Percentiles rank a stretch among this genome's conserved stretches.
phyloP scores from a whole-genome alignment of 306 rosid genomes.

The Prinsepia uniflora region DNA sequence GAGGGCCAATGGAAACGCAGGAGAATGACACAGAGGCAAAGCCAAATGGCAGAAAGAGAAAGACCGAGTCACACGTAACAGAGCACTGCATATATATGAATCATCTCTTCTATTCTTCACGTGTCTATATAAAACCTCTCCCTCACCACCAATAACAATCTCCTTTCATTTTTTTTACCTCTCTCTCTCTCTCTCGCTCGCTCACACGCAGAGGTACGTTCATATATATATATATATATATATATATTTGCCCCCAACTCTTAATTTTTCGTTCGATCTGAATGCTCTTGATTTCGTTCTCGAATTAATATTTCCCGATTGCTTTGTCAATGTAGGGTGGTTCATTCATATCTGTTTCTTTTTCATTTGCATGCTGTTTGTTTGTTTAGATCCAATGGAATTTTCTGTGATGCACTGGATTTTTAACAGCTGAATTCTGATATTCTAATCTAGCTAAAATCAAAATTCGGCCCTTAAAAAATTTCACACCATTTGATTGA shows the following conservation, averaged over 20 bases:
- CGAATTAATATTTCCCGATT: background rate
- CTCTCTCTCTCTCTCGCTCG: background rate
- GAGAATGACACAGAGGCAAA: background rate
- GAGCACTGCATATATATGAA: background rate
- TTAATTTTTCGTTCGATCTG: too few species aligned
- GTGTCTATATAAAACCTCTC: background rate
- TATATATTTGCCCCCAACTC: too few species aligned
- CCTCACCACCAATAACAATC: background rate
- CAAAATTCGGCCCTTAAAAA: too few species aligned
- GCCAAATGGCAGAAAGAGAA: constrained; percentile 1
- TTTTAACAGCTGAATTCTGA: background rate
- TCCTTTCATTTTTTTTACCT: background rate
- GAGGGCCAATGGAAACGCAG: background rate
- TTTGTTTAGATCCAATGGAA: background rate
- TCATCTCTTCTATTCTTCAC: background rate
- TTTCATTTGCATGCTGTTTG: background rate
- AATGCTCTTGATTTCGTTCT: background rate
- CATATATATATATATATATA: background rate
- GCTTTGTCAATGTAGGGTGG: background rate
- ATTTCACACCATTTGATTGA: too few species aligned
- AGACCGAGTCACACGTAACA: constrained; percentile 26
- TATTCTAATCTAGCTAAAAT: too few species aligned
- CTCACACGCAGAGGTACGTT: background rate
- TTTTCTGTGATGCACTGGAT: background rate
- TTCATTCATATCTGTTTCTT: background rate